Evolutionary conservation across 2,329 filamentous ascomycete species (phyloP).

Genomic region (Xylariaceae sp.): DNA sequence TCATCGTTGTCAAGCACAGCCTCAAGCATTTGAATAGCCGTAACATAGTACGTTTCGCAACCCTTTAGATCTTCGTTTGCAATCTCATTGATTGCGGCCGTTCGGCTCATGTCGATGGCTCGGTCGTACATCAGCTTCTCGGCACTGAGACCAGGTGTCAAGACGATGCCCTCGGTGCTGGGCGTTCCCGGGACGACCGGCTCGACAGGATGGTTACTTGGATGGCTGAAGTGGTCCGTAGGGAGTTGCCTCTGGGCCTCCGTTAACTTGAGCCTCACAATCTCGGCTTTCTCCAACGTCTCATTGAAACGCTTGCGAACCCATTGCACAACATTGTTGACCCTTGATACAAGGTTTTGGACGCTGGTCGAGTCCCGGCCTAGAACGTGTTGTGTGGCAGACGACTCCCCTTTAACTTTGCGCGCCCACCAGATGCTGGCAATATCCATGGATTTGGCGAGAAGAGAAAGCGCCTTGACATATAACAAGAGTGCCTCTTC

Average conservation of each 20-base stretch:
- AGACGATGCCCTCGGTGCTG: slow-evolving; percentile 70
- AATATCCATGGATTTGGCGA: slow-evolving; percentile 94
- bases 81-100: slow-evolving; percentile 92
- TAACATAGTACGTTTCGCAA: slow-evolving; percentile 89
- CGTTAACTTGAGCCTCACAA: slow-evolving; percentile 81
- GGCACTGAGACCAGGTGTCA: slow-evolving; percentile 85
- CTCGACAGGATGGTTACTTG: slow-evolving; percentile 64
- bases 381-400: slow-evolving; percentile 38
- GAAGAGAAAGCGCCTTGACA: slow-evolving; percentile 83
- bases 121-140: slow-evolving; percentile 98
- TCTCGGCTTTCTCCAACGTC: slow-evolving; percentile 90
- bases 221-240: slow-evolving; percentile 78
- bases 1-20: slow-evolving; percentile 85
- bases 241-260: slow-evolving; percentile 83
- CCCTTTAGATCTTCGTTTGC: slow-evolving; percentile 81
- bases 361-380: slow-evolving; percentile 38
- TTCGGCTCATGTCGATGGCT: slow-evolving; percentile 91
- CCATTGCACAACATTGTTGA: slow-evolving; percentile 96
- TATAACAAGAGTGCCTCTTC: slow-evolving; percentile 95
- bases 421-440: slow-evolving; percentile 87
- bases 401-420: slow-evolving; percentile 62
- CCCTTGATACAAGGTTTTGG: slow-evolving; percentile 58
- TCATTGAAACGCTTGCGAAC: slow-evolving; percentile 92
- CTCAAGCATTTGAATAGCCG: slow-evolving; percentile 90
- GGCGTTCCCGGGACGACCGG: slow-evolving; percentile 54